A percentile compares a stretch with the other conserved stretches of the same genome.
phyloP scores from a whole-genome alignment of 306 rosid species.

The Purshia tridentata region DNA sequence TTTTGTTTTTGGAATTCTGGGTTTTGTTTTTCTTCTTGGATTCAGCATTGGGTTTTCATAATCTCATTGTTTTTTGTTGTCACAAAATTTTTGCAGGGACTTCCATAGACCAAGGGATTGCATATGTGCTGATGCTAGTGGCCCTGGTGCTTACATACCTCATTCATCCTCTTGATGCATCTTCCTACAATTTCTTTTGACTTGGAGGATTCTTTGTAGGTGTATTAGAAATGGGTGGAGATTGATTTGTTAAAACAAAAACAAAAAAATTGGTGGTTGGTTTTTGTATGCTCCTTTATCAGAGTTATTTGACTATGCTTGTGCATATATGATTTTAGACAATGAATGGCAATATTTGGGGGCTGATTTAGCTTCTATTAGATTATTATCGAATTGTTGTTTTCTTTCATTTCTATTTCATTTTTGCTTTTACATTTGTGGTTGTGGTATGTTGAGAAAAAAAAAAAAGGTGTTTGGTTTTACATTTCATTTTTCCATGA shows the following conservation, averaged over 20 bases:
- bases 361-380: slow-evolving; percentile 2
- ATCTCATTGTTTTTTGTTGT: not conserved
- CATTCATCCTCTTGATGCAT: slow-evolving; percentile 69
- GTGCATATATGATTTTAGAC: slow-evolving; percentile 10
- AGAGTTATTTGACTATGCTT: not conserved
- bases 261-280: not conserved
- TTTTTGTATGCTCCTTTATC: not conserved
- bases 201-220: not conserved
- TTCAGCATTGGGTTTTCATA: not conserved
- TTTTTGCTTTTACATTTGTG: not conserved
- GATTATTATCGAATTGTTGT: not conserved
- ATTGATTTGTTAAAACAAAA: not conserved
- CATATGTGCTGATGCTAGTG: slow-evolving; percentile 70
- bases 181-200: slow-evolving; percentile 42
- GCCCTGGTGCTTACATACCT: slow-evolving; percentile 81
- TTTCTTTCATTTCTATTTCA: not conserved
- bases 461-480: too few species aligned
- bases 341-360: slow-evolving; percentile 3
- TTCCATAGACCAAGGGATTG: slow-evolving; percentile 81
- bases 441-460: not conserved
- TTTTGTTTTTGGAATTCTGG: not conserved
- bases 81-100: slow-evolving; percentile 40
- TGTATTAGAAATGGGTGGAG: slow-evolving; percentile 9
- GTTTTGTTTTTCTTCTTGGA: not conserved
- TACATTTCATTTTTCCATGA: too few species aligned